A percentile compares a stretch with the other conserved stretches of the same genome.
phyloP scores from a whole-genome alignment of 2,329 filamentous ascomycete genomes.

The Fusarium sp. region DNA sequence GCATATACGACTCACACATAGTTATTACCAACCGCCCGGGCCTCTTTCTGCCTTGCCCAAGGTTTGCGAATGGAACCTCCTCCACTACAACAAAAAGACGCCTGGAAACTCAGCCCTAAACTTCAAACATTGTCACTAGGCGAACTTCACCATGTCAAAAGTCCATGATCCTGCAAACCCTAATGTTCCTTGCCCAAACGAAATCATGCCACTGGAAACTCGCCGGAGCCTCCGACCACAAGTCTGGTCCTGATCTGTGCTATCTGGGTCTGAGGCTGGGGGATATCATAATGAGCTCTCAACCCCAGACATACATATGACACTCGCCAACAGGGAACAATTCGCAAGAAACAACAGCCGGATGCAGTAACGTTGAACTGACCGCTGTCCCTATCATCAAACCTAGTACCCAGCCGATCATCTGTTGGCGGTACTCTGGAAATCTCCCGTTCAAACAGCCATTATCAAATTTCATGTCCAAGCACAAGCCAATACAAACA shows the following conservation, averaged over 20 bases:
- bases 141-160: neutral
- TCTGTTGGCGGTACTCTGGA: neutral
- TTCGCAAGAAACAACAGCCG: neutral
- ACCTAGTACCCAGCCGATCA: neutral
- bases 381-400: constrained; percentile 14
- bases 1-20: neutral
- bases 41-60: neutral
- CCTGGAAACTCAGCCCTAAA: constrained; percentile 3
- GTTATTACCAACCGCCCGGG: constrained; percentile 8
- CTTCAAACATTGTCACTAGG: neutral
- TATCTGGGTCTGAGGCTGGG: neutral
- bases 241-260: neutral
- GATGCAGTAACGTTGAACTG: constrained; percentile 2
- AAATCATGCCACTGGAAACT: neutral
- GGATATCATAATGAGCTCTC: neutral
- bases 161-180: neutral
- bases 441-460: constrained; percentile 5
- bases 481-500: neutral
- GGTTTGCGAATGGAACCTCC: neutral
- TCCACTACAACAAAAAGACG: neutral
- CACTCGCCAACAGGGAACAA: constrained; percentile 14
- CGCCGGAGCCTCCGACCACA: neutral
- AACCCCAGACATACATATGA: constrained; percentile 7
- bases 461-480: neutral
- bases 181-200: neutral